Percentiles rank a stretch among this genome's conserved stretches.
phyloP scores from a whole-genome alignment of 1,284 basidiomycete species.

The Phlebopus sp. region DNA sequence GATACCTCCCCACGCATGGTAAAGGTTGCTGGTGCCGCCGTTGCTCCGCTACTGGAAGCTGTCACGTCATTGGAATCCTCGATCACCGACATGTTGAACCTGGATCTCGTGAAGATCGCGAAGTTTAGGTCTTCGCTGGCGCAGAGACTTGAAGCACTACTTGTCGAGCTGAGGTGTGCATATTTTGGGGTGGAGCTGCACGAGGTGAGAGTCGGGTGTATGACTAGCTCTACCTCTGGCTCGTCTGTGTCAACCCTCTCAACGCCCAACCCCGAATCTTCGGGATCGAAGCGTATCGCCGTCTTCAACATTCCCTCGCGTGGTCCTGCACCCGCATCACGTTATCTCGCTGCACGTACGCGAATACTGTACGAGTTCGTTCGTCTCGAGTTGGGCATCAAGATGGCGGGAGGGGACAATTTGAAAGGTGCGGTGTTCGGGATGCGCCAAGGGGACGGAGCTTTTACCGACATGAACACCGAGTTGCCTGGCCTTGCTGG shows the following conservation, averaged over 20 bases:
- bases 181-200: slow-evolving; percentile 26
- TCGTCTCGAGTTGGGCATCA: slow-evolving; percentile 59
- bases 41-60: slow-evolving; percentile 59
- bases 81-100: slow-evolving; percentile 30
- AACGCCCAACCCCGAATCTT: not conserved
- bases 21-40: slow-evolving; percentile 60
- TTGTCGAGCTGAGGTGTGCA: slow-evolving; percentile 29
- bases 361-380: slow-evolving; percentile 70
- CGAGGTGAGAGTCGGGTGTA: slow-evolving; percentile 22
- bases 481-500: not conserved
- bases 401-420: slow-evolving; percentile 76
- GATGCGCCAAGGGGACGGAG: slow-evolving; percentile 19
- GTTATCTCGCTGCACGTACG: slow-evolving; percentile 58
- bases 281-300: not conserved
- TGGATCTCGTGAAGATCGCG: slow-evolving; percentile 27
- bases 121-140: slow-evolving; percentile 25
- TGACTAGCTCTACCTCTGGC: not conserved
- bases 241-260: not conserved
- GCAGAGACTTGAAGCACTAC: slow-evolving; percentile 16
- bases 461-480: not conserved
- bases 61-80: slow-evolving; percentile 32
- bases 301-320: slow-evolving; percentile 24
- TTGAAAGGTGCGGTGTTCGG: slow-evolving; percentile 29
- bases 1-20: slow-evolving; percentile 65
- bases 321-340: slow-evolving; percentile 52